A percentile compares a stretch with the other conserved stretches of the same genome.
phyloP scores from a whole-genome alignment of 768 basidiomycete genomes.

The Lactifluus piperatus region DNA sequence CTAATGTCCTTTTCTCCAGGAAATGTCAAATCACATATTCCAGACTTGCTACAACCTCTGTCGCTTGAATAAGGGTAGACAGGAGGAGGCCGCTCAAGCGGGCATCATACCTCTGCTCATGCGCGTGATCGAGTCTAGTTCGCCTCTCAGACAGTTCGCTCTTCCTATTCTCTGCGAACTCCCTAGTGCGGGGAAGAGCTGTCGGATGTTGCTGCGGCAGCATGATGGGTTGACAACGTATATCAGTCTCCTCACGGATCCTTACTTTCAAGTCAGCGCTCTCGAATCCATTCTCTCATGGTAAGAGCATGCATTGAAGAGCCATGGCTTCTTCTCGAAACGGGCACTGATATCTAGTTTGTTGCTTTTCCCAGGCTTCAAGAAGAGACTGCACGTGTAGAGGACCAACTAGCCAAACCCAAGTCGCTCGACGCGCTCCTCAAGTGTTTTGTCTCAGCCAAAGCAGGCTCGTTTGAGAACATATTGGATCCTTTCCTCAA shows the following conservation, averaged over 20 bases:
- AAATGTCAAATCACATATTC: conserved; percentile 96
- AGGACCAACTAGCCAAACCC: conserved; percentile 72
- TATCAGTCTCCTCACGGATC: conserved; percentile 66
- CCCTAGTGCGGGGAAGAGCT: conserved; percentile 90
- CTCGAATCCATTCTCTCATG: conserved; percentile 87
- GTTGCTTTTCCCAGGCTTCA: conserved; percentile 55
- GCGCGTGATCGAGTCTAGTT: conserved; percentile 78
- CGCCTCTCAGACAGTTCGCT: conserved; percentile 94
- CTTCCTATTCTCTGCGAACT: conserved; percentile 95
- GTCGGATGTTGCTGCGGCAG: conserved; percentile 85
- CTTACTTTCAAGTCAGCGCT: conserved; percentile 88
- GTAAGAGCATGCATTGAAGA: conserved; percentile 35
- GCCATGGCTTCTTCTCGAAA: background rate
- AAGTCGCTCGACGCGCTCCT: conserved; percentile 60
- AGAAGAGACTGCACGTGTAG: conserved; percentile 91
- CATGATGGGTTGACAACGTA: conserved; percentile 85
- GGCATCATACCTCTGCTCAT: conserved; percentile 91
- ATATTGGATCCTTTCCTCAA: conserved; percentile 89
- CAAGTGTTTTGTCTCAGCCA: conserved; percentile 73
- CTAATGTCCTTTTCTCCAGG: conserved; percentile 38
- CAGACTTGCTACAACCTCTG: conserved; percentile 97
- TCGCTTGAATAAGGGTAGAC: conserved; percentile 85
- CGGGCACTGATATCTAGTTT: background rate
- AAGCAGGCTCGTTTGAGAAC: conserved; percentile 87
- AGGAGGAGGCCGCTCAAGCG: conserved; percentile 95